A percentile compares a stretch with the other conserved stretches of the same genome.
Evolutionary conservation across 768 basidiomycete genomes (phyloP).

Genomic region (Psilocybe cubensis): DNA sequence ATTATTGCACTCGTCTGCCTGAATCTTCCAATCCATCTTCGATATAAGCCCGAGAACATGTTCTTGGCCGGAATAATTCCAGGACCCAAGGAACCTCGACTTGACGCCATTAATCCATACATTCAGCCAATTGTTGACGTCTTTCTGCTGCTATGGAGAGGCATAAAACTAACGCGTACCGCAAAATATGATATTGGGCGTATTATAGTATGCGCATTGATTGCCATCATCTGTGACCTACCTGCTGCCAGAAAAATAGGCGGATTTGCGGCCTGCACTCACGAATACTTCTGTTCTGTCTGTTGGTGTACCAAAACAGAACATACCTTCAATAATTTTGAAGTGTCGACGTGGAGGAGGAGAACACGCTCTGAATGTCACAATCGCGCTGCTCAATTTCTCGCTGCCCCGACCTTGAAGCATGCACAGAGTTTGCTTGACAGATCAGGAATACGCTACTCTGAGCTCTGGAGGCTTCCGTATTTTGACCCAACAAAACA

Average conservation of each 20-base stretch:
- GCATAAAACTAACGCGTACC: conserved; percentile 29
- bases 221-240: conserved; percentile 37
- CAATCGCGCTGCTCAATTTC: too few relatives aligned
- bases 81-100: conserved; percentile 27
- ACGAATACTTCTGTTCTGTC: conserved; percentile 11
- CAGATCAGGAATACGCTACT: conserved; percentile 7
- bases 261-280: conserved; percentile 22
- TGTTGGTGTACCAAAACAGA: conserved; percentile 3
- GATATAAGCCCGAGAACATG: conserved; percentile 35
- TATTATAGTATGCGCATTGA: conserved; percentile 26
- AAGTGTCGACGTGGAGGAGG: background rate
- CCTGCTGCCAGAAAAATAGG: conserved; percentile 30
- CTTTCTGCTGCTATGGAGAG: conserved; percentile 32
- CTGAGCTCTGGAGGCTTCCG: conserved; percentile 10
- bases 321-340: conserved; percentile 3
- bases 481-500: conserved; percentile 19
- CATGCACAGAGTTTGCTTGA: too few relatives aligned
- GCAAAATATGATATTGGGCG: conserved; percentile 21
- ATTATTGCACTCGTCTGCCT: conserved; percentile 31
- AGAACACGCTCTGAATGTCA: background rate
- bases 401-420: too few relatives aligned
- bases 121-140: conserved; percentile 38
- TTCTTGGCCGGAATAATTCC: conserved; percentile 31
- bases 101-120: conserved; percentile 36
- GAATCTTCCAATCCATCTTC: conserved; percentile 34